Percentiles rank a stretch among this genome's conserved stretches.
Evolutionary conservation across 2,329 filamentous ascomycete genomes (phyloP).

Genomic region (Alternaria longipes): DNA sequence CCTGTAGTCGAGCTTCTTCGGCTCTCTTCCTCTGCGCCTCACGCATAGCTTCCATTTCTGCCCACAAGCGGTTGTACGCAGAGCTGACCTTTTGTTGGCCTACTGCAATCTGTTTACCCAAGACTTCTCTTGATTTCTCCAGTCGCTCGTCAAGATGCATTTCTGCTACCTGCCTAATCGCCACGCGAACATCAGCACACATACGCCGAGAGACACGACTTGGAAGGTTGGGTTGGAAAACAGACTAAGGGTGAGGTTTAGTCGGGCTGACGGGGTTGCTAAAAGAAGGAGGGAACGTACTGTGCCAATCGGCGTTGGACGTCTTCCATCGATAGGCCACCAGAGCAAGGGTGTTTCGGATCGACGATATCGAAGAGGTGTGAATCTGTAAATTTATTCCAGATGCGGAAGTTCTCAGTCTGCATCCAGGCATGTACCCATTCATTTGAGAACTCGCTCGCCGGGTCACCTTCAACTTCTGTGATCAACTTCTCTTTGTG

Average conservation of each 20-base stretch:
- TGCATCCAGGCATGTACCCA: conserved; percentile 88
- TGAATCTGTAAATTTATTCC: conserved; percentile 75
- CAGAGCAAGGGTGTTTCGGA: conserved; percentile 90
- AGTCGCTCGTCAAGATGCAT: conserved; percentile 92
- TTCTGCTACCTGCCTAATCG: conserved; percentile 78
- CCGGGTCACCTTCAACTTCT: conserved; percentile 80
- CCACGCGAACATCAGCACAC: conserved; percentile 51
- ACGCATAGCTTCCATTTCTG: conserved; percentile 84
- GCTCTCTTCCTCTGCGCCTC: conserved; percentile 74
- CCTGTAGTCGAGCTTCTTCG: conserved; percentile 63
- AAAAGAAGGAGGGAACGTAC: conserved; percentile 38
- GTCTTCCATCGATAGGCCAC: conserved; percentile 91
- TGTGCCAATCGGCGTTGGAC: conserved; percentile 88
- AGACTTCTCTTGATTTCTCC: conserved; percentile 80
- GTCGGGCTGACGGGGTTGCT: conserved; percentile 27
- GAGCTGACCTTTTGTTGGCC: conserved; percentile 88
- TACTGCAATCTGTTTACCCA: conserved; percentile 88
- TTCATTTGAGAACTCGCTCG: conserved; percentile 80
- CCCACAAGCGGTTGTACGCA: conserved; percentile 87
- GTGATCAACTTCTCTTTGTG: conserved; percentile 68
- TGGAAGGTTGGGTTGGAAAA: conserved; percentile 43
- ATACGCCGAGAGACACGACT: conserved; percentile 37
- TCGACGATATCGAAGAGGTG: conserved; percentile 95
- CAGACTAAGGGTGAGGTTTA: conserved; percentile 41
- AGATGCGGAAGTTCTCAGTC: conserved; percentile 92